Evolutionary conservation across 805 yeast species (phyloP), one percentile per base, ranked within the genome.

Genomic region (Yamadazyma philogaea): DNA sequence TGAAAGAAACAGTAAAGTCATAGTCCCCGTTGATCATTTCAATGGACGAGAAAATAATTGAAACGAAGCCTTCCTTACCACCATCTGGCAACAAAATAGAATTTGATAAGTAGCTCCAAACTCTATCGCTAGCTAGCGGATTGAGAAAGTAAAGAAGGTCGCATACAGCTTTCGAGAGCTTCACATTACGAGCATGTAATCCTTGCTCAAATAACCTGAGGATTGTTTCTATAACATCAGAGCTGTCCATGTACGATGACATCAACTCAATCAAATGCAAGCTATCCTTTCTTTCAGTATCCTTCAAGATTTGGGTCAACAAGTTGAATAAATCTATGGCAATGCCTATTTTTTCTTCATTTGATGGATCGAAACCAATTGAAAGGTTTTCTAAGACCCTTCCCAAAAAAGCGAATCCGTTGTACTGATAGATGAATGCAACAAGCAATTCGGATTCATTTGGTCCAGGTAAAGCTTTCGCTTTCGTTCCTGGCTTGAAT

Each of bases 381-480:
- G 77, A 68, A 7, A 83, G 61, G 49, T 84, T 84, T 50, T 85
- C 89, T 24, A 90, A 60, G 0, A 86, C 65, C 53, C 95, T 74
- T 1, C 97, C 97, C 14, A 91, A 53, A 20, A 85, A 63, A 0
- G 95, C 77, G 96, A 97, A 89, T 1, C 97, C 97, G 55, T 82
- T 86, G 57, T 82, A 88, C 3, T 74, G 72, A 56, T 84, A 78
- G 20, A 82, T 64, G 64, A 93, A 89, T 17, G 87, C 74, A 3
- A 85, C 84, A 14, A 76, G 52, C 8, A 62, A 55, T 45, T 66
- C 63, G 26, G 59, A 51, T 10, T 55, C 59, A 12, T 54, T 52
- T 6, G 58, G 55, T 3, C 78, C 70, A 0, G 87, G 81, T 22
- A 90, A 61, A 3, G 87, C 61, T 50, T 84, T 82, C 2, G 91